phyloP scores from a whole-genome alignment of 2,329 filamentous ascomycete genomes.

The Cladosporium cucumerinum region DNA sequence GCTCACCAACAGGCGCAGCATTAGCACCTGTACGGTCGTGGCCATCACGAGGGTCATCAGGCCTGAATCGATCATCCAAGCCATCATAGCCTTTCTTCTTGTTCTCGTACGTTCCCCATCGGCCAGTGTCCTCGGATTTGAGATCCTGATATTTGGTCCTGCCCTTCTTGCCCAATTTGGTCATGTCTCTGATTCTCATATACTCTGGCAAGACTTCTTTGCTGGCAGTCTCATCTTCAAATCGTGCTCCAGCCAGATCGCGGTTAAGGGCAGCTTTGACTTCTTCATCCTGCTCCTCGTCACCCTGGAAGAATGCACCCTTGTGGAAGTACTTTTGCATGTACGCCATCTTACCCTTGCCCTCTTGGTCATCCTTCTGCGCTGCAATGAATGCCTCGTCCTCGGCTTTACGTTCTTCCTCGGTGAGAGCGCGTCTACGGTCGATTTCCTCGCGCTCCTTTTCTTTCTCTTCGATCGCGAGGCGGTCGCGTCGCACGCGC shows the following conservation, averaged over 20 bases:
- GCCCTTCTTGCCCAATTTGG: constrained; percentile 87
- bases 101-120: constrained; percentile 66
- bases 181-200: constrained; percentile 90
- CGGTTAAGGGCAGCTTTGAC: constrained; percentile 74
- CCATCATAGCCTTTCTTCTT: constrained; percentile 47
- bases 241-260: constrained; percentile 80
- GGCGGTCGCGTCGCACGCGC: constrained; percentile 81
- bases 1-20: constrained; percentile 64
- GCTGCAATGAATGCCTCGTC: constrained; percentile 73
- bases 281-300: constrained; percentile 53
- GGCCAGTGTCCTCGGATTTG: constrained; percentile 83
- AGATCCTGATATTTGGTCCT: constrained; percentile 87
- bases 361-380: constrained; percentile 73
- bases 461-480: constrained; percentile 79
- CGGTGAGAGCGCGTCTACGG: constrained; percentile 78
- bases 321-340: constrained; percentile 98
- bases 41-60: constrained; percentile 50
- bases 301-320: constrained; percentile 90
- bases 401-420: constrained; percentile 80
- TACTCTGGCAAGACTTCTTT: constrained; percentile 83
- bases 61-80: constrained; percentile 64
- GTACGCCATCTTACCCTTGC: constrained; percentile 76
- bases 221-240: constrained; percentile 78
- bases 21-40: constrained; percentile 64
- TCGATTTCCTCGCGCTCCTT: constrained; percentile 85